Evolutionary conservation across 352 stramenopile genomes (phyloP).

Genomic region (Phytophthora colocasiae): DNA sequence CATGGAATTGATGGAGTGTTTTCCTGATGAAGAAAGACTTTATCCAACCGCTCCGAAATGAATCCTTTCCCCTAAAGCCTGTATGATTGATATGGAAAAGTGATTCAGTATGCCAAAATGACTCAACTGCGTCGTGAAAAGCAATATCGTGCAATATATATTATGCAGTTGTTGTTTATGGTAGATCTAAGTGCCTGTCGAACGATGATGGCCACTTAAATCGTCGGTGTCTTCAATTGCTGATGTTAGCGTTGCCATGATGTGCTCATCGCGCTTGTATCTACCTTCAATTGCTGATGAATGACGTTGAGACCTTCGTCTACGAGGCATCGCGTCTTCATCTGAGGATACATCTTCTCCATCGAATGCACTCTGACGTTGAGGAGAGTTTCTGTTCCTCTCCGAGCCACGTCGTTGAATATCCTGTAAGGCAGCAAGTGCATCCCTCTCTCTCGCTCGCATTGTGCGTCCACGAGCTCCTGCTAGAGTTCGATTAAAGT

Average conservation of each 20-base stretch:
- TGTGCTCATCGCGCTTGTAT: slow-evolving; percentile 12
- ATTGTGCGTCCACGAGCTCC: slow-evolving; percentile 40
- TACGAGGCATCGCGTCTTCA: slow-evolving; percentile 20
- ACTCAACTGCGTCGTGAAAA: neutral
- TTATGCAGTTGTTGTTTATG: neutral
- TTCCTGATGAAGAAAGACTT: too few species aligned
- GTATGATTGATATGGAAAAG: too few species aligned
- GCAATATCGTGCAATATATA: slow-evolving; percentile 16
- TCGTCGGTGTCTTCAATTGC: slow-evolving; percentile 37
- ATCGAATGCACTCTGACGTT: slow-evolving; percentile 34
- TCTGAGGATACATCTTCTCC: slow-evolving; percentile 1
- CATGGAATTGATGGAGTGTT: too few species aligned
- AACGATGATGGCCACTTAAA: slow-evolving; percentile 5
- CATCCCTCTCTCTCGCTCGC: slow-evolving; percentile 54
- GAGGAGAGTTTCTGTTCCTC: slow-evolving; percentile 20
- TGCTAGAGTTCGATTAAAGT: slow-evolving; percentile 55
- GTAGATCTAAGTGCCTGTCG: slow-evolving; percentile 7
- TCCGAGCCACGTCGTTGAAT: slow-evolving; percentile 57
- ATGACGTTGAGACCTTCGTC: slow-evolving; percentile 24
- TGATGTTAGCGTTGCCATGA: slow-evolving; percentile 28
- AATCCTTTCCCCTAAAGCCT: too few species aligned
- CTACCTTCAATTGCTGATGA: slow-evolving; percentile 5
- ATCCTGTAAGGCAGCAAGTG: slow-evolving; percentile 57
- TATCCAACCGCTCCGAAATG: too few species aligned
- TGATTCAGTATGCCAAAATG: too few species aligned